A percentile compares a stretch with the other conserved stretches of the same genome.
Evolutionary conservation across 805 yeast species (phyloP).

Genomic region (Yamadazyma sp.): DNA sequence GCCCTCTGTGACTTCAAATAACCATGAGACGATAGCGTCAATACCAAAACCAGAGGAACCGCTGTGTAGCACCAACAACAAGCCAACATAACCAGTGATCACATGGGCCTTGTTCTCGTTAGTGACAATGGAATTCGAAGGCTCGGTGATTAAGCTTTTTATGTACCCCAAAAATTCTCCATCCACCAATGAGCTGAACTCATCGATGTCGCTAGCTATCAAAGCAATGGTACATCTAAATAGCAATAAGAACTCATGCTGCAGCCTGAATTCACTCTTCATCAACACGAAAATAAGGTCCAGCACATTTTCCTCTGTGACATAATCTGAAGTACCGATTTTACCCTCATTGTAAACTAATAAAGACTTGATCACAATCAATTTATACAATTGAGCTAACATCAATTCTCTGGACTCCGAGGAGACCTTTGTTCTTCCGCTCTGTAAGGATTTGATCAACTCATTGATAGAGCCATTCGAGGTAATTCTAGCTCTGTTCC

Average conservation of each 20-base stretch:
- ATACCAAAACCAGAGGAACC: conserved; percentile 52
- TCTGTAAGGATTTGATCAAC: conserved; percentile 42
- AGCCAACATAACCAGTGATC: conserved; percentile 37
- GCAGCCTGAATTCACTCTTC: conserved; percentile 33
- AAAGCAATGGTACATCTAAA: conserved; percentile 43
- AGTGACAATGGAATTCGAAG: conserved; percentile 33
- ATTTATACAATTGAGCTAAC: conserved; percentile 49
- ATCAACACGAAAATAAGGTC: conserved; percentile 35
- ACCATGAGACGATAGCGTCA: conserved; percentile 44
- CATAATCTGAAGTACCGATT: conserved; percentile 35
- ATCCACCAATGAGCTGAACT: conserved; percentile 41
- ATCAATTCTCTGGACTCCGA: conserved; percentile 48
- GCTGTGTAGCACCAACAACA: conserved; percentile 45
- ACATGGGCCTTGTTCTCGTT: conserved; percentile 39
- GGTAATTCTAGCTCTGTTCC: conserved; percentile 37
- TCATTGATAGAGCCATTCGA: conserved; percentile 44
- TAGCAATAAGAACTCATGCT: conserved; percentile 42
- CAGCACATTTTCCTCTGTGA: conserved; percentile 36
- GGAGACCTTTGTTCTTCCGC: conserved; percentile 45
- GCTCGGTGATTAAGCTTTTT: conserved; percentile 31
- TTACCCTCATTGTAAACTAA: conserved; percentile 35
- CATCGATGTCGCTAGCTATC: conserved; percentile 51
- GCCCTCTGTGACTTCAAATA: conserved; percentile 47
- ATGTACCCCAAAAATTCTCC: conserved; percentile 30
- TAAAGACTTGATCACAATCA: conserved; percentile 45